Conservation (phyloP, 2,329 filamentous ascomycete species). For the Fusarium sp. region DNA sequence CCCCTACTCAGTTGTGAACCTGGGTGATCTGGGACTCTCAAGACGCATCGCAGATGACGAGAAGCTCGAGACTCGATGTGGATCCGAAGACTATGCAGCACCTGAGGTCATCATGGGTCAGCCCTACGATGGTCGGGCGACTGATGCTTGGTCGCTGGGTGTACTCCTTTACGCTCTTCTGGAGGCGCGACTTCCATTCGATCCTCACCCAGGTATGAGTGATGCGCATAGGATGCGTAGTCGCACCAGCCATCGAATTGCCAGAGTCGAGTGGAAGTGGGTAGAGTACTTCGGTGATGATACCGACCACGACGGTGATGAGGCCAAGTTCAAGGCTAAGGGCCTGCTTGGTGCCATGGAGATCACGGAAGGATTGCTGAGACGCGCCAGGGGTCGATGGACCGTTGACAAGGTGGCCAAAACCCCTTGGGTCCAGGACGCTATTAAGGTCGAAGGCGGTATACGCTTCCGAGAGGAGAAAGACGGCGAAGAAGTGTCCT, state of each 20-base stretch:
- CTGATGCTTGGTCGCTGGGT: slow-evolving; percentile 94
- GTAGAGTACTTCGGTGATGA: slow-evolving; percentile 84
- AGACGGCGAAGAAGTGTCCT: slow-evolving; percentile 64
- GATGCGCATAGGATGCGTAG: slow-evolving; percentile 81
- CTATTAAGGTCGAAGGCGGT: slow-evolving; percentile 74
- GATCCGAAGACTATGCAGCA: slow-evolving; percentile 96
- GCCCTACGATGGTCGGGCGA: slow-evolving; percentile 90
- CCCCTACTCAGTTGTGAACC: slow-evolving; percentile 83
- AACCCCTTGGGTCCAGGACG: slow-evolving; percentile 79
- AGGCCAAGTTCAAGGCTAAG: slow-evolving; percentile 68
- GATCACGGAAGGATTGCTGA: slow-evolving; percentile 86
- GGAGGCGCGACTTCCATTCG: slow-evolving; percentile 93
- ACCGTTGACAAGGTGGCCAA: slow-evolving; percentile 77
- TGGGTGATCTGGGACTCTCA: slow-evolving; percentile 92
- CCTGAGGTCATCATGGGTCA: slow-evolving; percentile 97
- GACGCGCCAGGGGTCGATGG: slow-evolving; percentile 83
- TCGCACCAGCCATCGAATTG: slow-evolving; percentile 92
- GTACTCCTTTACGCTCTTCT: slow-evolving; percentile 93
- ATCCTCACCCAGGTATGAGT: slow-evolving; percentile 83
- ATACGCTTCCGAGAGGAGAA: slow-evolving; percentile 69
- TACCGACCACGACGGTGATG: slow-evolving; percentile 82
- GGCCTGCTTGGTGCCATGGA: slow-evolving; percentile 80
- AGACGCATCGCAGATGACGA: slow-evolving; percentile 86
- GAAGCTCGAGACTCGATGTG: slow-evolving; percentile 91
- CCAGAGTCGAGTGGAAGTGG: slow-evolving; percentile 96